A percentile compares a stretch with the other conserved stretches of the same genome.
These are phyloP conservation scores for Plasmodium gallinaceum DNA, from an alignment of 169 alveolate species.

Conservation along the genomic window DNA sequence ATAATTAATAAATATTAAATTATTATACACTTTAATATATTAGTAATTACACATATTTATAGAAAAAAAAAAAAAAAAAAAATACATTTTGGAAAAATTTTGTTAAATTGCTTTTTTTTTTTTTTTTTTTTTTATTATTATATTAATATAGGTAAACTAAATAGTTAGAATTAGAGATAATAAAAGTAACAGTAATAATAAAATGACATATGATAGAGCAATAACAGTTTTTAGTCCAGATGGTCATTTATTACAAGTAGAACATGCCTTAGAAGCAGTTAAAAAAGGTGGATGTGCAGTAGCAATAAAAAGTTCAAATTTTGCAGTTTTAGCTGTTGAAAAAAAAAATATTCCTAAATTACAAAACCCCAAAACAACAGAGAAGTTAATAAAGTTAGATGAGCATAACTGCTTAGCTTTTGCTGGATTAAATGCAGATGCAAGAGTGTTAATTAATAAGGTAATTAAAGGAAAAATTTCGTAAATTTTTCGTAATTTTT, in stretches of 20 bases:
- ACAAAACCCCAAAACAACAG: constrained; percentile 94
- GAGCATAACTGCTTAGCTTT: constrained; percentile 95
- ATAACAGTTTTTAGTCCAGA: constrained; percentile 99
- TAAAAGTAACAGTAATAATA: constrained; percentile 12
- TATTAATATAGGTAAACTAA: constrained; percentile 13
- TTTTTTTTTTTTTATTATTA: not conserved
- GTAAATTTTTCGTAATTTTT: not conserved
- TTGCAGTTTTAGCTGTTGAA: constrained; percentile 98
- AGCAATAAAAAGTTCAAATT: constrained; percentile 96
- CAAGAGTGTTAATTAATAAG: constrained; percentile 96
- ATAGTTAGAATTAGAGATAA: not conserved
- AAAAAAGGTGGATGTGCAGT: constrained; percentile 97
- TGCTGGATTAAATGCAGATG: constrained; percentile 99
- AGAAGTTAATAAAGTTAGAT: constrained; percentile 95
- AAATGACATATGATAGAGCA: constrained; percentile 98
- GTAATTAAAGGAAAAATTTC: constrained; percentile 32
- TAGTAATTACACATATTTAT: not conserved
- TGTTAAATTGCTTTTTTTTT: not conserved
- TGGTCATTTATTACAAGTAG: constrained; percentile 99
- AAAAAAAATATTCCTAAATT: constrained; percentile 95
- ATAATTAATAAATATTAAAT: no score
- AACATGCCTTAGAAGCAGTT: constrained; percentile 99
- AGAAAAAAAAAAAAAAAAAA: not conserved
- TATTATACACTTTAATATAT: no score
- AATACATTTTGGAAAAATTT: no score